Conservation (phyloP, 2,329 filamentous ascomycete genomes). For the Raffaelea ambrosiae region DNA sequence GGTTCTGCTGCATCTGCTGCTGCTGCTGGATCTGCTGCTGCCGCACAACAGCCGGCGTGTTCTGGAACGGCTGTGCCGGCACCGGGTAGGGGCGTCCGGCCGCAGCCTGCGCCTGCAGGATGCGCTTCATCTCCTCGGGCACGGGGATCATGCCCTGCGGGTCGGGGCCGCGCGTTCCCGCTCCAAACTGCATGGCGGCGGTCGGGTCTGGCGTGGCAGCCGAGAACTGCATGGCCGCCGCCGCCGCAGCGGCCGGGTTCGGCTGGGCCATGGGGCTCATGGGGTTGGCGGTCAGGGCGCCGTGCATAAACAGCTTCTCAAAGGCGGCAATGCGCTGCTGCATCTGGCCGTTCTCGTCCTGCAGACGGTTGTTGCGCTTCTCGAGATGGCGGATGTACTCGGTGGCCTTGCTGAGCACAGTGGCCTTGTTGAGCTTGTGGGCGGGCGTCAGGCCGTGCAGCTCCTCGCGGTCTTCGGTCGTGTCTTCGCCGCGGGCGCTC, state of each 20-base stretch:
- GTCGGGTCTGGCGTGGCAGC: constrained; percentile 27
- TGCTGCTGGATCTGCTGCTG: constrained; percentile 48
- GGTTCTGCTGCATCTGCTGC: constrained; percentile 38
- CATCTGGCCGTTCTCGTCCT: constrained; percentile 72
- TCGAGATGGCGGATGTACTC: constrained; percentile 94
- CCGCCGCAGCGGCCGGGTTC: constrained; percentile 18
- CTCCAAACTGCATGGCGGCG: constrained; percentile 4
- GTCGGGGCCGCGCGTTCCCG: constrained; percentile 30
- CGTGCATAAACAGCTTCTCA: constrained; percentile 70
- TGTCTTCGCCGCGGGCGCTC: constrained; percentile 58
- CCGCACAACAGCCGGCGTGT: constrained; percentile 36
- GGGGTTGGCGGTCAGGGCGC: constrained; percentile 53
- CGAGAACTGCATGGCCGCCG: constrained; percentile 41
- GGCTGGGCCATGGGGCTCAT: constrained; percentile 47
- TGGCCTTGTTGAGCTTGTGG: constrained; percentile 97
- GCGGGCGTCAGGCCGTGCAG: constrained; percentile 75
- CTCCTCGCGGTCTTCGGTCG: constrained; percentile 69
- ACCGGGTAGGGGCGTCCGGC: constrained; percentile 43
- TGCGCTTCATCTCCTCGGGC: constrained; percentile 58
- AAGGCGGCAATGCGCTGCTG: constrained; percentile 69
- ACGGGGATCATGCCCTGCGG: constrained; percentile 55
- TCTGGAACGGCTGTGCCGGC: constrained; percentile 27
- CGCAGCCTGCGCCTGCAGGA: constrained; percentile 48
- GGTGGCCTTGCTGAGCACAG: constrained; percentile 87
- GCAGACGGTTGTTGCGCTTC: constrained; percentile 74